Percentiles rank a stretch among this genome's conserved stretches.
Conservation (phyloP, 1,139 yeast genomes). For the Citeromyces hawaiiensis region DNA sequence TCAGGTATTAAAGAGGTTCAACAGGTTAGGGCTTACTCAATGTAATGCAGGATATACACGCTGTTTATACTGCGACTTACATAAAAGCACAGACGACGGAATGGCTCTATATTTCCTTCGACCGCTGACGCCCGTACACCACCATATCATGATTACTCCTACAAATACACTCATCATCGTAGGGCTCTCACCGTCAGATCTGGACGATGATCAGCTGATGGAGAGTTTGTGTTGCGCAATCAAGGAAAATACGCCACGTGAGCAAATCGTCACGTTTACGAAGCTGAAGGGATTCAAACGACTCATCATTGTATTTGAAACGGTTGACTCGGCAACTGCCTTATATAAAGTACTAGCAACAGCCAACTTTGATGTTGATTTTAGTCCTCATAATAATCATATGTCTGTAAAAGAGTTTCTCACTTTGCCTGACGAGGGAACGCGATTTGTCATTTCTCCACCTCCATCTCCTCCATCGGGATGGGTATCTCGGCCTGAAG, state of each 20-base stretch:
- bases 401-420: conserved; percentile 9
- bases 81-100: too few species aligned
- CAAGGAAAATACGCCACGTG: conserved; percentile 7
- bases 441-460: conserved; percentile 11
- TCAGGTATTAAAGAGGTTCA: too few species aligned
- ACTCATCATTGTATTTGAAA: conserved; percentile 14
- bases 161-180: conserved; percentile 16
- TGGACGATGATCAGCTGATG: conserved; percentile 10
- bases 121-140: neutral
- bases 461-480: conserved; percentile 13
- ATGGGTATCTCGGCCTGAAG: conserved; percentile 8
- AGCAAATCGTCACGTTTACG: conserved; percentile 12
- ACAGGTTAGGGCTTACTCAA: too few species aligned
- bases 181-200: conserved; percentile 9
- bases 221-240: conserved; percentile 10
- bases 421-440: conserved; percentile 9
- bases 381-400: conserved; percentile 6
- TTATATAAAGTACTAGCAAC: conserved; percentile 9
- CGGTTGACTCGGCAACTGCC: conserved; percentile 7
- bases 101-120: too few species aligned
- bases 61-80: too few species aligned
- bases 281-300: conserved; percentile 15
- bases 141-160: conserved; percentile 1
- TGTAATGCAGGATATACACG: too few species aligned
- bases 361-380: conserved; percentile 6